A percentile compares a stretch with the other conserved stretches of the same genome.
phyloP scores from a whole-genome alignment of 768 basidiomycete genomes.

The Pleurotus tuoliensis region DNA sequence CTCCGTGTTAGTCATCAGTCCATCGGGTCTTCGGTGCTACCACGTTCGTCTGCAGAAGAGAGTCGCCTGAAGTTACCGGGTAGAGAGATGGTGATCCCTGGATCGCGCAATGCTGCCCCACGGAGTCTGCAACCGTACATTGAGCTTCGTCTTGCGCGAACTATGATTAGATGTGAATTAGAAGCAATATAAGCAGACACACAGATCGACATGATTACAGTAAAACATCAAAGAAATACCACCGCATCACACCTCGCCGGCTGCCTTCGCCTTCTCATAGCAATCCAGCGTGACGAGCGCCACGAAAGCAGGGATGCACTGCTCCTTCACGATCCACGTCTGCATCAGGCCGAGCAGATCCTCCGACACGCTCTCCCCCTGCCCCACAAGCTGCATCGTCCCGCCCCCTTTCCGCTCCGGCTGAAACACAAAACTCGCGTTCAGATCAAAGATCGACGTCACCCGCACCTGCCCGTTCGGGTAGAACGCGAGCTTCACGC shows the following conservation, averaged over 20 bases:
- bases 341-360: conserved; percentile 72
- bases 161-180: too few species aligned
- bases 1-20: too few species aligned
- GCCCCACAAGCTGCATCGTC: conserved; percentile 70
- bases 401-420: conserved; percentile 42
- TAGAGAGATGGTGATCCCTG: too few species aligned
- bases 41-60: too few species aligned
- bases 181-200: too few species aligned
- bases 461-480: conserved; percentile 88
- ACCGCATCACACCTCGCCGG: conserved; percentile 10
- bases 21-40: too few species aligned
- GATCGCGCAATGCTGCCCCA: too few species aligned
- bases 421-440: conserved; percentile 85
- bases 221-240: too few species aligned
- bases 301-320: conserved; percentile 86
- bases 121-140: too few species aligned
- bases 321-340: conserved; percentile 83
- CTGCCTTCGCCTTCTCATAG: conserved; percentile 69
- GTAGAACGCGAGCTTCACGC: conserved; percentile 88
- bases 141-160: too few species aligned
- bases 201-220: too few species aligned
- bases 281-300: conserved; percentile 87
- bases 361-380: conserved; percentile 71
- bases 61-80: too few species aligned
- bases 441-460: conserved; percentile 86